Evolutionary conservation across 768 basidiomycete species (phyloP).

Genomic region (Jaapia argillacea): DNA sequence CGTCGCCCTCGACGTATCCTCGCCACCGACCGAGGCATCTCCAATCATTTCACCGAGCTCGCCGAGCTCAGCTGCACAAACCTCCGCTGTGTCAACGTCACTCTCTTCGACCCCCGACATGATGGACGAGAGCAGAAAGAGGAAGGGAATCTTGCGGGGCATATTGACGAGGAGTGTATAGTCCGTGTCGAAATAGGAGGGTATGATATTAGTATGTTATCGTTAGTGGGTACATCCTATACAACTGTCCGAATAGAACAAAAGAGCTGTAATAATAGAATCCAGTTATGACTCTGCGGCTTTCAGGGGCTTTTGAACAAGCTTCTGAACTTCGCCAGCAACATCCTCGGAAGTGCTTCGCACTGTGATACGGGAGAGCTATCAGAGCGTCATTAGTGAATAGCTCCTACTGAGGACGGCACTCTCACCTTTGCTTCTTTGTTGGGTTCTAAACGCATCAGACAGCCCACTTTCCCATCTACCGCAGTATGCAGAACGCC

Average conservation of each 20-base stretch:
- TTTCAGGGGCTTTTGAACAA: conserved; percentile 30
- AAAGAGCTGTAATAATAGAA: neutral
- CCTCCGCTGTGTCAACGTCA: too few relatives aligned
- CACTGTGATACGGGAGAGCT: conserved; percentile 90
- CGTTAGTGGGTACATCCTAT: neutral
- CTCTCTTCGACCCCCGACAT: neutral
- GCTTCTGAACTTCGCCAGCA: conserved; percentile 55
- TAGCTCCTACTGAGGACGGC: neutral
- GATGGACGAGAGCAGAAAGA: conserved; percentile 15
- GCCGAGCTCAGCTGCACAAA: too few relatives aligned
- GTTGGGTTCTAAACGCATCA: conserved; percentile 91
- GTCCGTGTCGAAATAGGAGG: neutral
- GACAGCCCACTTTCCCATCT: conserved; percentile 92
- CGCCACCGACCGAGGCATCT: too few relatives aligned
- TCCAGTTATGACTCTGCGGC: neutral
- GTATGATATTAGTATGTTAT: neutral
- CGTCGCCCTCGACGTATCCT: too few relatives aligned
- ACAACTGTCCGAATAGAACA: neutral
- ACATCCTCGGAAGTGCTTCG: conserved; percentile 94
- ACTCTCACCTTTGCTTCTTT: conserved; percentile 79
- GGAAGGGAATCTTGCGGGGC: conserved; percentile 30
- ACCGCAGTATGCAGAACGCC: conserved; percentile 90
- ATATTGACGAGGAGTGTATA: conserved; percentile 29
- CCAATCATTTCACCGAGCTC: too few relatives aligned
- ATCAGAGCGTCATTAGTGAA: conserved; percentile 4